These are phyloP conservation scores for Haplosporangium sp. DNA, from an alignment of 371 early-diverging fungal genomes.

Conservation along the genomic window DNA sequence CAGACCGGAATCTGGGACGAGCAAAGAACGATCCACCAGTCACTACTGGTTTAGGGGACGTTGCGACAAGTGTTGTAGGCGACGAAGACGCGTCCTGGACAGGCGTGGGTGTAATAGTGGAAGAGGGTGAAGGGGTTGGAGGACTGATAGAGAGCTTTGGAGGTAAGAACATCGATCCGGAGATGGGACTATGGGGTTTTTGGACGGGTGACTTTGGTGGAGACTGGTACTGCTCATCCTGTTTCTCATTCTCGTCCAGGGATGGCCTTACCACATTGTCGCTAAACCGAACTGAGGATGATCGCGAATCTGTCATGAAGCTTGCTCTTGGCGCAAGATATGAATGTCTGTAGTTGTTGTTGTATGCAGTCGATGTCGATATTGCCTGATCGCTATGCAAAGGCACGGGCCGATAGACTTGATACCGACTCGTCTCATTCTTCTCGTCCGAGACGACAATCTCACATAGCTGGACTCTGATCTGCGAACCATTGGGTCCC, in stretches of 20 bases:
- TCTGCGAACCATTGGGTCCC: conserved; percentile 41
- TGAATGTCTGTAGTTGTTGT: conserved; percentile 10
- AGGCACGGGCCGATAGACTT: conserved; percentile 40
- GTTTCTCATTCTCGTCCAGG: conserved; percentile 23
- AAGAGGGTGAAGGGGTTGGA: conserved; percentile 10
- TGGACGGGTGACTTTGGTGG: neutral
- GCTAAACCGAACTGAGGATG: conserved; percentile 30
- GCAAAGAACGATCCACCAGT: conserved; percentile 38
- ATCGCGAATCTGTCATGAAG: conserved; percentile 17
- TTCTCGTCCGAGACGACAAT: conserved; percentile 52
- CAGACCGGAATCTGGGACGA: conserved; percentile 26
- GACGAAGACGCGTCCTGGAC: neutral
- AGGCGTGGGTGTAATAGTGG: neutral
- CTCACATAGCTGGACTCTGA: conserved; percentile 41
- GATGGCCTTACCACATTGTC: neutral
- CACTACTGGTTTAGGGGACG: conserved; percentile 14
- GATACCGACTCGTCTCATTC: conserved; percentile 46
- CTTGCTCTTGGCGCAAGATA: conserved; percentile 18
- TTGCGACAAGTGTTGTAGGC: neutral
- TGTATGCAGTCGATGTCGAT: conserved; percentile 7
- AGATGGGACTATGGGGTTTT: conserved; percentile 9
- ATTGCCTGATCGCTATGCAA: conserved; percentile 8
- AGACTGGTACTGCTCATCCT: neutral
- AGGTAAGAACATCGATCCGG: conserved; percentile 34
- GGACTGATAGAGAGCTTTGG: conserved; percentile 24